phyloP scores from a whole-genome alignment of 192 early-diverging fungal genomes.

The Pilaira anomala region DNA sequence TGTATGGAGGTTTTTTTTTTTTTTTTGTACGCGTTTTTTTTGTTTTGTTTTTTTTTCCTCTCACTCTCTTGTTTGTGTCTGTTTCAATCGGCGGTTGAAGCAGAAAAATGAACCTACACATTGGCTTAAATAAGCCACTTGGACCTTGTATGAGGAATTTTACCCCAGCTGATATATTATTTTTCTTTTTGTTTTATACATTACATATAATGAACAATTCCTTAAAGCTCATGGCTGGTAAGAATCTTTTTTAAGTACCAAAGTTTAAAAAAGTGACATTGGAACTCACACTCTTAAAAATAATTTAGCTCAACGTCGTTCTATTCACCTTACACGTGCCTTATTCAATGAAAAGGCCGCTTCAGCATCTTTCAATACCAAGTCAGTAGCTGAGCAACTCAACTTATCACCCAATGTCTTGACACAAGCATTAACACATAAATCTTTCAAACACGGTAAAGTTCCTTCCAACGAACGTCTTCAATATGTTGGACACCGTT shows the following conservation, averaged over 20 bases:
- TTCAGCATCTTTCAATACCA: not conserved
- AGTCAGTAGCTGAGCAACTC: constrained; percentile 26
- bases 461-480: constrained; percentile 47
- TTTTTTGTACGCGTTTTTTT: too few relatives aligned
- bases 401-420: constrained; percentile 37
- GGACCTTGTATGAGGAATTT: too few relatives aligned
- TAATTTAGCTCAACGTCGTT: constrained; percentile 7
- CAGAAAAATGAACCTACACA: too few relatives aligned
- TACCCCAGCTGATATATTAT: not conserved
- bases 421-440: constrained; percentile 46
- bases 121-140: too few relatives aligned
- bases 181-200: constrained; percentile 5
- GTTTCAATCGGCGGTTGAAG: too few relatives aligned
- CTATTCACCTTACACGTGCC: constrained; percentile 6
- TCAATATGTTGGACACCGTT: constrained; percentile 17
- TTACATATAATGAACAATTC: not conserved
- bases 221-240: not conserved
- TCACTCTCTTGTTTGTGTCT: too few relatives aligned
- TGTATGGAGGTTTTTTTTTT: too few relatives aligned
- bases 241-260: not conserved
- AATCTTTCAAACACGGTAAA: constrained; percentile 45
- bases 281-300: not conserved
- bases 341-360: not conserved
- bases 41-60: too few relatives aligned
- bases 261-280: not conserved